Percentiles rank a stretch among this genome's conserved stretches.
Evolutionary conservation across 2,329 filamentous ascomycete genomes (phyloP).

Genomic region (Westerdykella ornata): DNA sequence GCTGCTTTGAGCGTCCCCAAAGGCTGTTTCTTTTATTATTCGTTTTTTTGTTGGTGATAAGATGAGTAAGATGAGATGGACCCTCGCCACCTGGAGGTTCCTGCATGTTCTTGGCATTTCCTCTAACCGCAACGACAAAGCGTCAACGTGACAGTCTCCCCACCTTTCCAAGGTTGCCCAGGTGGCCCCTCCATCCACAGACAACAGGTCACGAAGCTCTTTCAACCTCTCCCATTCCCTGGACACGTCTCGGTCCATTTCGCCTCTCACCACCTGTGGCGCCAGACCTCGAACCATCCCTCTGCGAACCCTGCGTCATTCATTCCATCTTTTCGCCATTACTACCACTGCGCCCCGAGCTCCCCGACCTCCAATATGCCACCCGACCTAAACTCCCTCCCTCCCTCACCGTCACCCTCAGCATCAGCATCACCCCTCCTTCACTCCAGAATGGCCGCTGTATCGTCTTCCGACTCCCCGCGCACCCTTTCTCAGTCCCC

Average conservation of each 20-base stretch:
- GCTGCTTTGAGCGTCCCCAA: too few species aligned
- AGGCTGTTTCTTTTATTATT: too few species aligned
- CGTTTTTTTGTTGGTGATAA: too few species aligned
- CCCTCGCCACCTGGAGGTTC: too few species aligned
- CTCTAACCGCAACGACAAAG: too few species aligned
- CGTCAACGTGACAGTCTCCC: too few species aligned
- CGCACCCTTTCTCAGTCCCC: slow-evolving; percentile 43
- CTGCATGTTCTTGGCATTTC: too few species aligned
- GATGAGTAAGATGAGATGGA: too few species aligned
- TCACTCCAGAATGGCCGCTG: slow-evolving; percentile 14
- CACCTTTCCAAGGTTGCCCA: too few species aligned
- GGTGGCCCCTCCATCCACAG: too few species aligned
- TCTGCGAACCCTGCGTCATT: slow-evolving; percentile 1
- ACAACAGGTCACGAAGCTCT: too few species aligned
- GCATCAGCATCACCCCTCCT: slow-evolving; percentile 26
- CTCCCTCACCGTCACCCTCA: slow-evolving; percentile 42
- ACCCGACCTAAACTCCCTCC: slow-evolving; percentile 56
- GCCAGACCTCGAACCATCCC: not conserved
- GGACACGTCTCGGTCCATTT: not conserved
- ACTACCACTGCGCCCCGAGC: not conserved
- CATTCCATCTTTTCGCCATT: slow-evolving; percentile 1
- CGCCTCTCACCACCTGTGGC: not conserved
- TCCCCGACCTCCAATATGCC: slow-evolving; percentile 35
- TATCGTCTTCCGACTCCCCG: slow-evolving; percentile 33
- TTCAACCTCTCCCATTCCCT: too few species aligned